phyloP scores from a whole-genome alignment of 2,329 filamentous ascomycete species.

The Thermochaetoides dissita region DNA sequence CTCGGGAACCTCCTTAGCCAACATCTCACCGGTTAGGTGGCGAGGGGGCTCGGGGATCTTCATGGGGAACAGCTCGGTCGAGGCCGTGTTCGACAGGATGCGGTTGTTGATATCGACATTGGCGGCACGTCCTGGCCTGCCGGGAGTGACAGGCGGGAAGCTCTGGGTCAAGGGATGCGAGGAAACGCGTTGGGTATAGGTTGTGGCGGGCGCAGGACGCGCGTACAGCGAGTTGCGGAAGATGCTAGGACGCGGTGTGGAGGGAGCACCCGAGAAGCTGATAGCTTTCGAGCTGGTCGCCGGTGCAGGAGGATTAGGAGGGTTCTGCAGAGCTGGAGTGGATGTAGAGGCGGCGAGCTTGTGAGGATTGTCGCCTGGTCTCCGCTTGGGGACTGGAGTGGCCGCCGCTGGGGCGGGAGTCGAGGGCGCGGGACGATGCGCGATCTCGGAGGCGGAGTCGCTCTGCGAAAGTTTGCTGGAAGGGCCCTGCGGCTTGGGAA shows the following conservation, averaged over 20 bases:
- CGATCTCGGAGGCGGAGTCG: conserved; percentile 14
- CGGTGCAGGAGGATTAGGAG: conserved; percentile 7
- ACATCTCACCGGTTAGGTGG: conserved; percentile 39
- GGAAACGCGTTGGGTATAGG: conserved; percentile 17
- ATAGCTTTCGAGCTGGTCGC: conserved; percentile 12
- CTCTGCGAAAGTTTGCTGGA: conserved; percentile 19
- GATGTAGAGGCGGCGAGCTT: conserved; percentile 4
- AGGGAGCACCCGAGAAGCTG: conserved; percentile 19
- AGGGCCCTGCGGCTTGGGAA: conserved; percentile 21
- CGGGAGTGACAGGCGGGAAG: conserved; percentile 33
- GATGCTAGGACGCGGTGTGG: conserved; percentile 20
- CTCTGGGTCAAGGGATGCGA: conserved; percentile 30
- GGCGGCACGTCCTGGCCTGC: conserved; percentile 28
- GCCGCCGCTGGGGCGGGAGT: not conserved
- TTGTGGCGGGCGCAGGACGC: not conserved
- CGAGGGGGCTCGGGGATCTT: conserved; percentile 43
- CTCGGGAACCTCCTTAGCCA: conserved; percentile 39
- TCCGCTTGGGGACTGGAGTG: conserved; percentile 7
- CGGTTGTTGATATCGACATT: conserved; percentile 33
- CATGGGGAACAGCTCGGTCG: conserved; percentile 42
- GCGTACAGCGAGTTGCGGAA: conserved; percentile 17
- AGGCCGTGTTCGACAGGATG: conserved; percentile 34
- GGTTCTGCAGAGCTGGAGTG: not conserved
- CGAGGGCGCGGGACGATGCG: conserved; percentile 6
- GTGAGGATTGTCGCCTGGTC: conserved; percentile 19